Evolutionary conservation across 805 yeast species (phyloP), one percentile per base, ranked within the genome.

Genomic region (Cyberlindnera misumaiensis): DNA sequence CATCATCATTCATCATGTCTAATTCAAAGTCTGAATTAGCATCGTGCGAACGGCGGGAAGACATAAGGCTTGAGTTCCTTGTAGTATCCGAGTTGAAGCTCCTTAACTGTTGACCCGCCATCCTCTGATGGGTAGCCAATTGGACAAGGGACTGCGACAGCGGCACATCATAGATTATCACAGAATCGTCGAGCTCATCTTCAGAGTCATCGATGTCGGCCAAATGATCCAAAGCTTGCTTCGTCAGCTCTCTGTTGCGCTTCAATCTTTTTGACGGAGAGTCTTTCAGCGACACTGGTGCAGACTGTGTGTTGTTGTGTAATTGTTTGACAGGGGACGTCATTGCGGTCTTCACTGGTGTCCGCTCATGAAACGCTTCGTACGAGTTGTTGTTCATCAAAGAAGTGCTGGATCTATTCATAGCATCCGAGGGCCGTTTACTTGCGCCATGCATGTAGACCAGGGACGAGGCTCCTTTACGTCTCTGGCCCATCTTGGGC

Each of bases 161-260:
- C 3, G 88, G 88, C 14, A 81, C 83, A 48, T 81, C 80, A 58
- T 64, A 80, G 42, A 80, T 72, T 16, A 71, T 64, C 16, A 69
- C 58, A 39, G 71, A 71, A 31, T 68, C 75, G 1, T 77, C 77
- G 30, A 75, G 58, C 41, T 74, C 72, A 42, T 73, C 76, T 46
- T 76, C 81, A 13, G 73, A 75, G 33, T 60, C 56, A 22, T 49
- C 48, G 7, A 31, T 16, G 15, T n/a, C 22, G 8, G 20, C 16
- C 10, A 31, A 4, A 7, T 18, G 14, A n/a, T 20, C 28, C 13
- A 31, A 15, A n/a, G n/a, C 16, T 11, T 13, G 14, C 13, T 17
- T 20, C 15, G n/a, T 31, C 15, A 31, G 9, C 34, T 31, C 34
- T 20, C 34, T 18, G 16, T 37, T 37, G 18, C 34, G n/a, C 35